Base-by-base conservation (phyloP, 2,329 filamentous ascomycete genomes). In the Pseudogymnoascus sp. region DNA sequence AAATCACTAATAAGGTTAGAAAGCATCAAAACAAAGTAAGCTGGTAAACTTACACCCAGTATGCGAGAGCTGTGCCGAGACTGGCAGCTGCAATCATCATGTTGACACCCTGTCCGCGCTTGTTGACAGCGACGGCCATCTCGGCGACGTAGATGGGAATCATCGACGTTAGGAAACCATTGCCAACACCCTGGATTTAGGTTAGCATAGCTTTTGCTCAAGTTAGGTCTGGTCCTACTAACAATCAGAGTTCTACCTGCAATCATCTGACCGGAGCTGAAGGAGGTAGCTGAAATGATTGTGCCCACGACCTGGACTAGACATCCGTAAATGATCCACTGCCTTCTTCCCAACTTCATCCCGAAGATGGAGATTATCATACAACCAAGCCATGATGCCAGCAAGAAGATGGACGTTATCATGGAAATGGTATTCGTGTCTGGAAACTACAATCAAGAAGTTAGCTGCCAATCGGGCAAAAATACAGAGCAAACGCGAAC, bases 61-160 rank as follows among this genome's bases (percentile, higher is more conserved):
- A 75, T 2, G 73, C 73, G 1, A 72, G 60, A 7, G 73, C 71
- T 8, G 68, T 70, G 4, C 71, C 71, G 16, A 64, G 51, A 62
- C 69, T 66, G 19, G 73, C 70, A 41, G 68, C 70, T 23, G 68
- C 68, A 64, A 74, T 73, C 60, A 74, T 70, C 57, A 71, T 68
- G 48, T 71, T 71, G 60, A 75, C 69, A 11, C 69, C 68, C 14
- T 69, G 70, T 14, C 73, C 73, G 11, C 73, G 70, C 43, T 72
- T 67, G 36, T 28, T 68, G 6, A 67, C 67, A 31, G 68, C 68
- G 34, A 69, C 68, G 3, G 73, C 69, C 19, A 72, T 75, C 62
- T 75, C 73, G 1, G 72, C 72, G 45, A 74, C 67, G 43, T 72
- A 74, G 8, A 71, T 70, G 5, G 73, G 73, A 10, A 70, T 69